Evolutionary conservation across 441 rosid genomes (phyloP).

Genomic region (Erysimum cheiri): DNA sequence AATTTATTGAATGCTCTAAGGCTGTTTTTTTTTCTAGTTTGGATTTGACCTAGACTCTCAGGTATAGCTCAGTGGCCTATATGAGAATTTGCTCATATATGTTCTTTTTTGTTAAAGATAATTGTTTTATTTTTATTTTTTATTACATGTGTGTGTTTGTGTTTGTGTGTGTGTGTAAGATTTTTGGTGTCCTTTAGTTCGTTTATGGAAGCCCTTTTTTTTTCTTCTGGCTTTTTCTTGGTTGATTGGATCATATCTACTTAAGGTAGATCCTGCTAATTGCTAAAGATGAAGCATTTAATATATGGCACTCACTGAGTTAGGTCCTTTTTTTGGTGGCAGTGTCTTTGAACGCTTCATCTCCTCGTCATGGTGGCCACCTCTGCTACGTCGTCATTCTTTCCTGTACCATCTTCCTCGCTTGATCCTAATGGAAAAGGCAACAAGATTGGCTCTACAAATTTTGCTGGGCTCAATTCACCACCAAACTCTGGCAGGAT

Average conservation of each 20-base stretch:
- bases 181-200: background rate
- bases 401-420: slow-evolving; percentile 63
- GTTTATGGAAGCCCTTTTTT: slow-evolving; percentile 1
- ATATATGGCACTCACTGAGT: slow-evolving; percentile 2
- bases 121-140: background rate
- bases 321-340: slow-evolving; percentile 9
- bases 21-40: background rate
- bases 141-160: background rate
- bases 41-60: background rate
- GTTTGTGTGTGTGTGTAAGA: background rate
- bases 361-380: slow-evolving; percentile 72
- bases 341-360: slow-evolving; percentile 38
- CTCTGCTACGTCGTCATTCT: slow-evolving; percentile 80
- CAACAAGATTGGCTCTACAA: slow-evolving; percentile 59
- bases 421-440: slow-evolving; percentile 55
- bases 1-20: background rate
- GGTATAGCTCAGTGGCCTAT: slow-evolving; percentile 12
- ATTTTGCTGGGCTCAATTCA: slow-evolving; percentile 54
- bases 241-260: background rate
- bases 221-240: background rate
- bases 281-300: background rate
- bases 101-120: background rate
- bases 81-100: slow-evolving; percentile 4
- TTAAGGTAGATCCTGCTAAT: background rate
- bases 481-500: slow-evolving; percentile 65